Percentiles rank a stretch among this genome's conserved stretches.
Conservation (phyloP, 129 eudicot genomes). For the Logfia minima region DNA sequence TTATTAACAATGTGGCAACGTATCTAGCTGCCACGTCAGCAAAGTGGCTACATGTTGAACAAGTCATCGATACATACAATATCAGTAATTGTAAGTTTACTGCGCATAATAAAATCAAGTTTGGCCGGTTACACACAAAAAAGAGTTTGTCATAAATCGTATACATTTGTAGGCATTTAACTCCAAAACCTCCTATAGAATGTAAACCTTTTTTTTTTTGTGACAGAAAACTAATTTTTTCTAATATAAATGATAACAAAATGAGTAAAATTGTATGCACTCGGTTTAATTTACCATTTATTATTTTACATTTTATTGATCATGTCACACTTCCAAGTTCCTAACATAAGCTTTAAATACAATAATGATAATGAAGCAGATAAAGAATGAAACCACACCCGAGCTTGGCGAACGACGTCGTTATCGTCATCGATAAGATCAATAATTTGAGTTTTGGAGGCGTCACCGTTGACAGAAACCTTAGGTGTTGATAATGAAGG, state of each 20-base stretch:
- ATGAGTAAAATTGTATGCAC: too few species aligned
- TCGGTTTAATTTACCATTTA: too few species aligned
- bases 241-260: too few species aligned
- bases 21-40: neutral
- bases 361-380: neutral
- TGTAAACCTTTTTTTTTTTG: too few species aligned
- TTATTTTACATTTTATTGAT: too few species aligned
- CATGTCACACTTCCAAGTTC: neutral
- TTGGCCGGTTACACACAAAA: too few species aligned
- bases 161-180: too few species aligned
- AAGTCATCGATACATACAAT: neutral
- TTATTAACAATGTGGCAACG: neutral
- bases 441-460: constrained; percentile 23
- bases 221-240: too few species aligned
- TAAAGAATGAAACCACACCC: constrained; percentile 44
- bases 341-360: neutral
- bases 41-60: neutral
- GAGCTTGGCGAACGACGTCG: constrained; percentile 43
- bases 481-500: constrained; percentile 22
- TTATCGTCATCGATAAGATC: constrained; percentile 27
- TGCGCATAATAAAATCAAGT: too few species aligned
- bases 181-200: too few species aligned
- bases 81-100: too few species aligned
- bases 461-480: constrained; percentile 29
- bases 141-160: too few species aligned